phyloP scores from a whole-genome alignment of 139 green algal genomes.

The Tetradesmus obliquus region DNA sequence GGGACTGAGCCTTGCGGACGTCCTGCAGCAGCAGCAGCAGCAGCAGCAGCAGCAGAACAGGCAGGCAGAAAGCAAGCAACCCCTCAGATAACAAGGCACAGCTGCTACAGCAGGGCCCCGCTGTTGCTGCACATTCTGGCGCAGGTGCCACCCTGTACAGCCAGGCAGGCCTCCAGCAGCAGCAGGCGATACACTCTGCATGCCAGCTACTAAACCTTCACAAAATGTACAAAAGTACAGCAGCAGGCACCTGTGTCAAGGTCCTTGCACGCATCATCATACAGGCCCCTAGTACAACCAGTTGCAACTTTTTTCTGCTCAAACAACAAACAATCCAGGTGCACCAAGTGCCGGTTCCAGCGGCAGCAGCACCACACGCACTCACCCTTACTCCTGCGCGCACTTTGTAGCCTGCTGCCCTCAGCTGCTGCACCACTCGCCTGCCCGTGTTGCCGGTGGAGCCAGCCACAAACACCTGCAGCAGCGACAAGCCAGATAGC shows the following conservation, averaged over 20 bases:
- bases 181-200: too few species aligned
- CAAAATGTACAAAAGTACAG: too few species aligned
- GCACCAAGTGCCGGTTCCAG: too few species aligned
- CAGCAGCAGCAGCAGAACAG: not conserved
- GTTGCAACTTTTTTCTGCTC: too few species aligned
- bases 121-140: not conserved
- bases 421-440: conserved; percentile 64
- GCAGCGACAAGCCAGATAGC: not conserved
- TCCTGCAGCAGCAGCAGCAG: conserved; percentile 52
- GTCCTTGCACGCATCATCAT: too few species aligned
- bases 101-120: not conserved
- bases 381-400: conserved; percentile 60
- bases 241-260: too few species aligned
- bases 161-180: too few species aligned
- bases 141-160: too few species aligned
- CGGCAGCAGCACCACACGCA: not conserved
- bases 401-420: conserved; percentile 57
- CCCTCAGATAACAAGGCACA: not conserved
- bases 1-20: conserved; percentile 58
- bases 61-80: not conserved
- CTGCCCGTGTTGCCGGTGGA: conserved; percentile 68
- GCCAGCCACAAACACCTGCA: conserved; percentile 72
- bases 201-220: too few species aligned
- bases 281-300: too few species aligned
- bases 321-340: too few species aligned